Evolutionary conservation across 2,329 filamentous ascomycete species (phyloP).

Genomic region (Aspergillus sp.): DNA sequence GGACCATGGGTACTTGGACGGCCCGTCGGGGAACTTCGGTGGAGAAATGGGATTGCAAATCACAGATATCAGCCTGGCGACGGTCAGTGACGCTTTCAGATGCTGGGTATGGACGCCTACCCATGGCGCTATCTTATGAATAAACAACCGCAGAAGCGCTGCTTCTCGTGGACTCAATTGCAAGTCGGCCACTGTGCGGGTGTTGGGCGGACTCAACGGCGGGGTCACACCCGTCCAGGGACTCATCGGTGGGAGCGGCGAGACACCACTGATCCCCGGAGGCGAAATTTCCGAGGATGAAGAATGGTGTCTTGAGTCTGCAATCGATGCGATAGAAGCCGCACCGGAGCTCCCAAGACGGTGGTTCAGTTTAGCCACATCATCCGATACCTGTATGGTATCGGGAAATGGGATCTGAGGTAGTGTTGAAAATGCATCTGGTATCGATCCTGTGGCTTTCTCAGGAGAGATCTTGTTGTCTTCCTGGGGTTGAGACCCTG

Average conservation of each 20-base stretch:
- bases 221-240: constrained; percentile 12
- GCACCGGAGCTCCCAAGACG: neutral
- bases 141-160: constrained; percentile 32
- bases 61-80: constrained; percentile 32
- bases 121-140: constrained; percentile 33
- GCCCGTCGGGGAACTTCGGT: constrained; percentile 48
- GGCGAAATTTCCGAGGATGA: constrained; percentile 15
- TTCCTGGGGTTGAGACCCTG: neutral
- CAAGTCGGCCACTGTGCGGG: constrained; percentile 6
- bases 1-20: constrained; percentile 45
- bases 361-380: neutral
- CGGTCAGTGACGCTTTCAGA: neutral
- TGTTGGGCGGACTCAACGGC: constrained; percentile 12
- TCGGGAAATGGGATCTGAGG: constrained; percentile 1
- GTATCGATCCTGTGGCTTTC: neutral
- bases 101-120: constrained; percentile 15
- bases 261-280: constrained; percentile 1
- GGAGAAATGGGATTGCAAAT: constrained; percentile 39
- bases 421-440: neutral
- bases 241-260: constrained; percentile 13
- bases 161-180: constrained; percentile 30
- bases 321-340: constrained; percentile 2
- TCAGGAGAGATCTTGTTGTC: neutral
- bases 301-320: constrained; percentile 5
- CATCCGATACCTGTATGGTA: neutral